Conservation (phyloP, 345 rosid genomes). For the Iberis pinnata region DNA sequence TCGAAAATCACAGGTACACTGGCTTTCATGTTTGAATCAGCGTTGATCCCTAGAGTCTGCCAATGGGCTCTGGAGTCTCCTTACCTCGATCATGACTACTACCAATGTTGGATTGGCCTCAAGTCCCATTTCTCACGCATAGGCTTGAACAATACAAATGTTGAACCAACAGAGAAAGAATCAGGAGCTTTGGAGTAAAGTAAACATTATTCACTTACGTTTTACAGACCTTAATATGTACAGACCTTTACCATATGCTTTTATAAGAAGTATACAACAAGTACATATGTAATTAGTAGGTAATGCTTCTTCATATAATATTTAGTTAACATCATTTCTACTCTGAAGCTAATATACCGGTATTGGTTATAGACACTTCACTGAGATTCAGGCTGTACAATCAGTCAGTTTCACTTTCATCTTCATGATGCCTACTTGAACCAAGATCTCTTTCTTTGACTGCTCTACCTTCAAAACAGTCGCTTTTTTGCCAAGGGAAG, state of each 20-base stretch:
- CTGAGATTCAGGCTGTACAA: conserved; percentile 23
- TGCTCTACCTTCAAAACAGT: conserved; percentile 61
- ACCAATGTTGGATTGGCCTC: conserved; percentile 93
- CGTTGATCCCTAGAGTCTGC: conserved; percentile 79
- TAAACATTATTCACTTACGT: not conserved
- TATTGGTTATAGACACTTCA: not conserved
- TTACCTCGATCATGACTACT: conserved; percentile 58
- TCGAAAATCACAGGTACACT: conserved; percentile 59
- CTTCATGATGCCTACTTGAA: conserved; percentile 82
- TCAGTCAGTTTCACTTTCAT: conserved; percentile 60
- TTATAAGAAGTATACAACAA: not conserved
- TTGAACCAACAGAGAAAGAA: conserved; percentile 10
- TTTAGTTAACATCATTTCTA: conserved; percentile 11
- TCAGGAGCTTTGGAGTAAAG: conserved; percentile 15
- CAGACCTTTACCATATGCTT: conserved; percentile 12
- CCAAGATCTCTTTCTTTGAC: conserved; percentile 58
- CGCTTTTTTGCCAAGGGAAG: conserved; percentile 60
- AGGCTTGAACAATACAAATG: conserved; percentile 17
- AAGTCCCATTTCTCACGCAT: conserved; percentile 62
- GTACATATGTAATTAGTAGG: conserved; percentile 21
- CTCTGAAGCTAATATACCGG: not conserved
- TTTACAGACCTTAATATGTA: conserved; percentile 16
- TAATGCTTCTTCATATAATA: not conserved
- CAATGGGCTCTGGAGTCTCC: conserved; percentile 81
- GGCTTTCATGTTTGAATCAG: conserved; percentile 97